Base-by-base conservation (phyloP, 805 yeast species). In the Wickerhamiella bombiphila region DNA sequence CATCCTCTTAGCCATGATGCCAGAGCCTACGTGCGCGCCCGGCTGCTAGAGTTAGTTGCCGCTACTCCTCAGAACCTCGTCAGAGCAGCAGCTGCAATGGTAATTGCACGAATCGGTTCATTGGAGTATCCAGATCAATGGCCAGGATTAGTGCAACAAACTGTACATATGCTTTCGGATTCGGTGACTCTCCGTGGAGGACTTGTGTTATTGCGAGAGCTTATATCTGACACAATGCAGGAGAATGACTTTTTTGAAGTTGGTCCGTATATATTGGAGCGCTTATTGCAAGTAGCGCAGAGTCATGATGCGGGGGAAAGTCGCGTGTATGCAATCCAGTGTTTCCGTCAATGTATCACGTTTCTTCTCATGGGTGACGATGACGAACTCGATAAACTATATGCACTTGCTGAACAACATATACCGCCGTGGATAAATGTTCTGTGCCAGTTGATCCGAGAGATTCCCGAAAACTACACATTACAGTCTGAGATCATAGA, bases 111-210 rank as follows among this genome's bases (percentile, higher is more conserved):
- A 50, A 80, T 88, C 13, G 83, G 94, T 0, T 78, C 80, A 2
- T 80, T 76, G 1, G 98, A 88, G 52, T 88, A 72, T 51, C 98
- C 98, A 0, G 97, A 91, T 52, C 93, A 83, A 53, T 88, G 97
- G 97, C 94, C 96, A 0, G 68, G 65, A 17, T 60, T 86, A 34
- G 32, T 54, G 11, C 43, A 45, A 3, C 22, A 24, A 2, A 37
- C 40, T 6, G 17, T 50, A 17, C 21, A 33, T 6, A 5, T 48
- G 25, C 41, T 51, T 21, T 53, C 80, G 39, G 51, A 57, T 24
- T 55, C 55, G 5, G 50, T 82, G 16, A 74, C 79, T 3, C 59
- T 82, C 32, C 38, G 42, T 8, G 59, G 58, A 1, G 58, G 55
- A 1, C 42, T 56, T 14, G 39, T 42, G 5, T 42, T 56, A 28